Conservation (phyloP, 768 basidiomycete species). For the Serendipita sp. region DNA sequence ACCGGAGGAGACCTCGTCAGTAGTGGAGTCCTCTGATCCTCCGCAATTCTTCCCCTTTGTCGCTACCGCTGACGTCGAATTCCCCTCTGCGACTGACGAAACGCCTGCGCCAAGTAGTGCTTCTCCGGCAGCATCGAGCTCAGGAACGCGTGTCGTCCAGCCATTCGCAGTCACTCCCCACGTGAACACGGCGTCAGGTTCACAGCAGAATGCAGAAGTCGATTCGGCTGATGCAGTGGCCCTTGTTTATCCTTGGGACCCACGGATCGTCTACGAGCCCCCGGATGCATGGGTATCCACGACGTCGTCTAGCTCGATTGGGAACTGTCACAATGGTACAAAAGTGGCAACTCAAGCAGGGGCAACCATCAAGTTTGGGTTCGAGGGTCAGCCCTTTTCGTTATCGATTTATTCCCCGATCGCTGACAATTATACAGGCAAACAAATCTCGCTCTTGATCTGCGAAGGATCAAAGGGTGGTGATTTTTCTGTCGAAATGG, state of each 20-base stretch:
- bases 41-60: not conserved
- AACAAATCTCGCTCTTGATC: not conserved
- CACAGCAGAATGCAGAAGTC: not conserved
- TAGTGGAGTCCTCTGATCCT: not conserved
- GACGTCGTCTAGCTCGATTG: not conserved
- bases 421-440: not conserved
- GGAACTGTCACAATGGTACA: slow-evolving; percentile 3
- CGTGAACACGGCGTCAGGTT: not conserved
- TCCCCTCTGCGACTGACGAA: not conserved
- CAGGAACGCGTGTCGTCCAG: not conserved
- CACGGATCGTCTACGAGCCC: not conserved
- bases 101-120: not conserved
- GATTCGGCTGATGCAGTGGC: not conserved
- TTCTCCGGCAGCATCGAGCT: no score
- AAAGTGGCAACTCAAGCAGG: not conserved
- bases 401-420: not conserved
- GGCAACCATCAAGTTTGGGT: not conserved
- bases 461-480: not conserved
- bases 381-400: not conserved
- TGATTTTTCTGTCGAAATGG: not conserved
- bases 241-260: slow-evolving; percentile 1
- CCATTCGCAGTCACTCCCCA: not conserved
- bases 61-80: not conserved
- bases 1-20: not conserved
- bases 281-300: not conserved